Base-by-base conservation (phyloP, 805 yeast genomes). In the Ogataea paradorogensis region DNA sequence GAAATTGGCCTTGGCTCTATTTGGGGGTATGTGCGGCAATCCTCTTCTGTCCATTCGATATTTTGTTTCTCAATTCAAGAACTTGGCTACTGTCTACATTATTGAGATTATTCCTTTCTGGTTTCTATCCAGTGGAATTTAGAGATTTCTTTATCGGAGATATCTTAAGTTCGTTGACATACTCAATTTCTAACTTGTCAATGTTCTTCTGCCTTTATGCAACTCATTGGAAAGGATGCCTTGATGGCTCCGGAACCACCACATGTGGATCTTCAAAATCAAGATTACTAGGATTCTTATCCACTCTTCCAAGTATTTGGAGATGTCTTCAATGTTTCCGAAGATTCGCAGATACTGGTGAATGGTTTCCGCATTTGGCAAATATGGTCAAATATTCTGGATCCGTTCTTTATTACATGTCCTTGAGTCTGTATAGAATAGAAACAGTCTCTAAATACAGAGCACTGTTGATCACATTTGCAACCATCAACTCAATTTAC, bases 351-450 rank as follows among this genome's bases (percentile, higher is more conserved):
- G 99, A 93, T 58, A 84, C 97, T 0, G 91, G 95, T 2, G 96
- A 90, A 55, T 83, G 90, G 85, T 93, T 93, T 58, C 99, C 99
- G 0, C 99, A 93, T 70, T 63, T 91, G 42, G 91, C 95, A 5
- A 93, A 93, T 54, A 87, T 87, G 71, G 53, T 70, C 24, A 93
- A 93, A 61, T 93, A 91, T 58, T 53, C 74, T 1, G 63, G 82
- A 26, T 74, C 90, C 2, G 73, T 84, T 2, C 52, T 76, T 15
- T 88, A 86, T 61, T 82, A 85, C 61, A 76, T 80, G 53, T 67
- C 82, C 7, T 69, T 93, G 52, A 84, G 95, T 64, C 64, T 83
- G 15, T 90, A 87, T 59, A 76, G 98, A 47, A 84, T 88, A 35
- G 70, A 80, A 27, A 56, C 65, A 0, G 60, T 66, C 9, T 48